A percentile compares a stretch with the other conserved stretches of the same genome.
Evolutionary conservation across 768 basidiomycete species (phyloP).

Genomic region (Suillus ampliporus): DNA sequence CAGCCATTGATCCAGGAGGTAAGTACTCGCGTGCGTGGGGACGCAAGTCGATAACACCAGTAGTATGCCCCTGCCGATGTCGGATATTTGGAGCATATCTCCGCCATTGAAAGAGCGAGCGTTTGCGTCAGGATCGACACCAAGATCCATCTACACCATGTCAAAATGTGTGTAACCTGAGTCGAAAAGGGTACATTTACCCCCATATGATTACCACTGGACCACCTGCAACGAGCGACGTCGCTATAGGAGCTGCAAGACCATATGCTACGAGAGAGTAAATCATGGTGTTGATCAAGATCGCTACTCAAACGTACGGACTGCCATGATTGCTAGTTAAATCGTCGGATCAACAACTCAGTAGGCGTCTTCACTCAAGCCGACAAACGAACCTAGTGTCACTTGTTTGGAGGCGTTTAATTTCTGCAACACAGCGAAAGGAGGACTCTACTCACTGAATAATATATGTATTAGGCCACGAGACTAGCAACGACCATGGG

Average conservation of each 20-base stretch:
- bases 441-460: conserved; percentile 49
- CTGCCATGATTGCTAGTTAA: conserved; percentile 59
- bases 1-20: conserved; percentile 73
- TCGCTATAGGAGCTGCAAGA: conserved; percentile 61
- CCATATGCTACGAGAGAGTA: conserved; percentile 50
- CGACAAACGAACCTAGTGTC: conserved; percentile 48
- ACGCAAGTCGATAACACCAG: conserved; percentile 67
- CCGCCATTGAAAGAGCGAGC: conserved; percentile 59
- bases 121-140: conserved; percentile 54
- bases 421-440: conserved; percentile 20
- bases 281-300: not conserved
- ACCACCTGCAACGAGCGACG: conserved; percentile 60
- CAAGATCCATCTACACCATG: conserved; percentile 49
- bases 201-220: conserved; percentile 64
- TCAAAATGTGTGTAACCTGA: not conserved
- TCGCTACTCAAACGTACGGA: conserved; percentile 48
- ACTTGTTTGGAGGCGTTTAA: conserved; percentile 27
- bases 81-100: conserved; percentile 65
- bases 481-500: conserved; percentile 36
- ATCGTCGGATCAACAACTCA: conserved; percentile 12
- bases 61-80: conserved; percentile 69
- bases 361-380: not conserved
- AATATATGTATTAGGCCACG: conserved; percentile 58
- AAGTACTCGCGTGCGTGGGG: conserved; percentile 54
- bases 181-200: conserved; percentile 33